Base-by-base conservation (phyloP, 306 rosid genomes). In the Citrullus colocynthis region DNA sequence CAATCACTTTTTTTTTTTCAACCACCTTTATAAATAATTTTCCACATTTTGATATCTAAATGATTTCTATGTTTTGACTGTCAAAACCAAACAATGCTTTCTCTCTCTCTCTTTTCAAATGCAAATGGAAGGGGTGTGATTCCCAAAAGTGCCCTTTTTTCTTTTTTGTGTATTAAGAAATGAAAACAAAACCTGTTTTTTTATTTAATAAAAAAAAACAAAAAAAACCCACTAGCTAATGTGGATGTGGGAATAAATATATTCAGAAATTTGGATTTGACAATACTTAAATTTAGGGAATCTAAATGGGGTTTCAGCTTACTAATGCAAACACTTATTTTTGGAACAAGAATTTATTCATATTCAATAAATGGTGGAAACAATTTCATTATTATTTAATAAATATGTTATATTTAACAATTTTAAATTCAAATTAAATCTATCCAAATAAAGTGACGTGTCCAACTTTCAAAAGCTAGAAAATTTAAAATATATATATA, bases 121-220 rank as follows among this genome's bases (percentile, higher is more conserved):
- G 56, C 57, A 77, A 82, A 74, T 54, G 18, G 45, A 18, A 39
- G 86, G 89, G 86, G 84, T 69, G 76, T 32, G 89, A 79, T 88
- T 86, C 86, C 70, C 39, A 45, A 52, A 24, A 44, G 28, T 62
- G 56, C 55, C 32, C 24, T 82, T 4, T 11, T 11, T 11, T 1
- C 7, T 2, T 59, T n/a, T 24, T 51, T 9, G 2, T 18, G 48
- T 54, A 76, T 75, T 62, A 59, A 32, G 30, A 62, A 59, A 13
- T 9, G 44, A 42, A 75, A 66, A 21, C 41, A 67, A 83, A 74
- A 60, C 67, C 28, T 24, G 28, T 24, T 24, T 24, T 24, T 24
- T 24, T 24, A 24, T 24, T 24, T n/a, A n/a, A 24, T 24, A 24
- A 24, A 24, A 24, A 24, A 24, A 24, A 24, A 24, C 0, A 24